Evolutionary conservation across 208 protist species (phyloP).

Genomic region (Kentomonas sorsogonicus): DNA sequence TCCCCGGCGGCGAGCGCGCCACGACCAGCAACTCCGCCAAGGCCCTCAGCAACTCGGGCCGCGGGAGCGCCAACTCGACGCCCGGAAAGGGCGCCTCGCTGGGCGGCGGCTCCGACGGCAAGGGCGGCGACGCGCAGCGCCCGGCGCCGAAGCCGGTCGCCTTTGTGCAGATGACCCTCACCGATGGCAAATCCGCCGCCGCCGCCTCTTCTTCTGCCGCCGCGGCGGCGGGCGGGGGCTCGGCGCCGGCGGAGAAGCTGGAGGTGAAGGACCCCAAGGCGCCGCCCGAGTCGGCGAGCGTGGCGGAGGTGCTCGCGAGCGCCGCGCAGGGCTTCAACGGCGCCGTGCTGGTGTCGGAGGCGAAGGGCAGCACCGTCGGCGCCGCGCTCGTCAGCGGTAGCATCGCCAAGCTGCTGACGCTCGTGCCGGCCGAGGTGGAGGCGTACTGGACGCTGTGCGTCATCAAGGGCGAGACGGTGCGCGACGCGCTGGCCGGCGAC

Average conservation of each 20-base stretch:
- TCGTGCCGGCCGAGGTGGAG: conserved; percentile 17
- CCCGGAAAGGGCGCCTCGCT: neutral
- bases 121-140: neutral
- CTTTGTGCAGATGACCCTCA: neutral
- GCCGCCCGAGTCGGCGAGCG: conserved; percentile 17
- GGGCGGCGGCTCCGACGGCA: neutral
- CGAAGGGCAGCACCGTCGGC: conserved; percentile 27
- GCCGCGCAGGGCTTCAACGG: conserved; percentile 40
- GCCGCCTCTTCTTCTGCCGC: too few relatives aligned
- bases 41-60: neutral
- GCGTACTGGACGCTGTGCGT: conserved; percentile 44
- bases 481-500: conserved; percentile 46
- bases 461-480: conserved; percentile 24
- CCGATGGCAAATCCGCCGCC: too few relatives aligned
- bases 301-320: conserved; percentile 24
- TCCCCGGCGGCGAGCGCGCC: neutral
- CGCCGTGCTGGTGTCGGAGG: conserved; percentile 33
- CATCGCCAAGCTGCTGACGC: conserved; percentile 18
- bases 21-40: too few relatives aligned
- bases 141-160: neutral
- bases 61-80: neutral
- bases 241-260: conserved; percentile 27
- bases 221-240: conserved; percentile 15
- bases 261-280: conserved; percentile 22
- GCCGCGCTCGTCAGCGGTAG: conserved; percentile 27